phyloP scores from a whole-genome alignment of 768 basidiomycete genomes.

The Rhodotorula toruloides region DNA sequence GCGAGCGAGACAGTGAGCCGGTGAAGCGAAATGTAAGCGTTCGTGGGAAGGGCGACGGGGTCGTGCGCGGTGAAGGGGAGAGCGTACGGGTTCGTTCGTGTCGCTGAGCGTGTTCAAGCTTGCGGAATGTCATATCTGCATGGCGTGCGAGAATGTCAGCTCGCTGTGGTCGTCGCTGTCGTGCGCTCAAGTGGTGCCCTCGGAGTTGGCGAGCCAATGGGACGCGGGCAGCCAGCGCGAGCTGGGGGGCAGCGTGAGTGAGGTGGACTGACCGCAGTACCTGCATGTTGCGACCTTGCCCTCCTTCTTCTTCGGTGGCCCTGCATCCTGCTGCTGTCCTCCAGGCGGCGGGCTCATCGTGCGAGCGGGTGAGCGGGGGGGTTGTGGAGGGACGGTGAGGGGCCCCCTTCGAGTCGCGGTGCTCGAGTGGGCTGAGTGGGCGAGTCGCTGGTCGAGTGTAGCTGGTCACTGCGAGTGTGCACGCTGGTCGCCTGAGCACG shows the following conservation, averaged over 20 bases:
- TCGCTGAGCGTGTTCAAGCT: conserved; percentile 41
- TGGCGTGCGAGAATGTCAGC: background rate
- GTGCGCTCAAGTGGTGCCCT: no score
- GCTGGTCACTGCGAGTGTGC: no score
- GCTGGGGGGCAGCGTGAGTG: background rate
- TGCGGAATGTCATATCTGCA: conserved; percentile 36
- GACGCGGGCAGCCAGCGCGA: background rate
- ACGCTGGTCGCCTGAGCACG: no score
- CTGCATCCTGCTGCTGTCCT: no score
- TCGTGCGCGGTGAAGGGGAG: no score
- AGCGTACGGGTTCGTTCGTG: conserved; percentile 40
- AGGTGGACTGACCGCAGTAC: background rate
- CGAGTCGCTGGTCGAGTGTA: no score
- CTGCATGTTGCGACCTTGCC: conserved; percentile 2
- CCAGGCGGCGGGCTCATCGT: no score
- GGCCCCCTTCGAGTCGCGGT: no score
- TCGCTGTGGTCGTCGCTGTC: no score
- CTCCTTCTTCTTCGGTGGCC: conserved; percentile 8
- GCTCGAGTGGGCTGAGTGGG: no score
- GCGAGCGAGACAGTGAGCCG: background rate
- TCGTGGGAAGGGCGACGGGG: background rate
- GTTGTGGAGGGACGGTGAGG: no score
- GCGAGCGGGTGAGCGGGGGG: no score
- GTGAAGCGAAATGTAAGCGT: background rate
- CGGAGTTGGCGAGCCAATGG: background rate